Evolutionary conservation across 192 early-diverging fungal genomes (phyloP), one percentile per base, ranked within the genome.

Genomic region (Podila epigama): DNA sequence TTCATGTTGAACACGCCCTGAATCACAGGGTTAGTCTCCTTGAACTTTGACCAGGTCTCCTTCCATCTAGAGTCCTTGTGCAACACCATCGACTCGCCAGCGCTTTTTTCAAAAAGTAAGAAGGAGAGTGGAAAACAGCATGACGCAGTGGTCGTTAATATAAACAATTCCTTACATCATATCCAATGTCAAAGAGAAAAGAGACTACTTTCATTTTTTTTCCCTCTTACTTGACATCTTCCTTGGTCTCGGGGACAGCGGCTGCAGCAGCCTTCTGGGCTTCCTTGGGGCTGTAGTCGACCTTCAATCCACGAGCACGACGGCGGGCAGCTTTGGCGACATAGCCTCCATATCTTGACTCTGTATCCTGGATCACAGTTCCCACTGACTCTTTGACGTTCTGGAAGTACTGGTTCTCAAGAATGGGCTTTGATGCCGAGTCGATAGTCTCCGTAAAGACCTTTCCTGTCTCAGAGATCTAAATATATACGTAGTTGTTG

Each of bases 1-100:
- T 87, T 85, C 13, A 92, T 87, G 44, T 84, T 86, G 83, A 95
- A 92, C 62, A 97, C 81, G 18, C 84, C 80, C 79, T 96, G 92
- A 79, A 93, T 91, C 31, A 99, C 73, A 40, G 93, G 88, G 84
- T 85, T 94, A 51, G 88, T 91, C 55, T 95, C 93, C 83, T 95
- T 95, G 81, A 98, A 96, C 56, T 91, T 92, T 31, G 88, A 86
- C 97, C 97, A 99, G 70, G 89, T 89, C 83, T 92, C 92, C 78
- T 94, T 94, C 89, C 92, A 91, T 62, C 86, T 89, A 56, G 93
- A 89, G 60, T 93, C 89, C 86, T 95, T 91, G 84, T 97, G 94
- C 42, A 96, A 63, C 15, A 96, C 91, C 42, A 96, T 88, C 40
- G 88, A 86, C 28, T 88, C 83, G 48, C 92, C 92, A 41, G 92